phyloP scores from a whole-genome alignment of 2,329 filamentous ascomycete genomes.

The Fusarium sulawesiense region DNA sequence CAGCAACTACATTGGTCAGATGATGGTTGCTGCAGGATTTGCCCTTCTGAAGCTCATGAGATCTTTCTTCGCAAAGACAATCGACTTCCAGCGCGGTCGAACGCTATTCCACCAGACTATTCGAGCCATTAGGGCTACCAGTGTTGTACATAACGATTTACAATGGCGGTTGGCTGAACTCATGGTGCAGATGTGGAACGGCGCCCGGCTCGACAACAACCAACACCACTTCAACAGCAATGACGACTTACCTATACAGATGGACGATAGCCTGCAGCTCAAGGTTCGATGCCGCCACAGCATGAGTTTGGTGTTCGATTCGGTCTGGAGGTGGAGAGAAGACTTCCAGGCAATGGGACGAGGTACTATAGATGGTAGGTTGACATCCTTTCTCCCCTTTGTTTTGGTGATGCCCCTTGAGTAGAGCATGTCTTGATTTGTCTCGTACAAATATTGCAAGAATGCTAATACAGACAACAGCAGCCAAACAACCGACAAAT shows the following conservation, averaged over 20 bases:
- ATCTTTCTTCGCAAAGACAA: constrained; percentile 78
- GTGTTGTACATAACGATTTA: constrained; percentile 81
- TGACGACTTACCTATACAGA: constrained; percentile 60
- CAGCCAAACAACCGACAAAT: constrained; percentile 87
- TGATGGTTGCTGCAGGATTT: constrained; percentile 84
- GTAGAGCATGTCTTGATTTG: constrained; percentile 45
- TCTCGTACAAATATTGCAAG: constrained; percentile 35
- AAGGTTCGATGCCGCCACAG: constrained; percentile 87
- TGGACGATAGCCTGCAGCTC: constrained; percentile 79
- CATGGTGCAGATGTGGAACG: constrained; percentile 90
- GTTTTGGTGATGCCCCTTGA: constrained; percentile 19
- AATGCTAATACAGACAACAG: constrained; percentile 52
- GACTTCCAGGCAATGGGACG: constrained; percentile 79
- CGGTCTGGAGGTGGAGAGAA: constrained; percentile 86
- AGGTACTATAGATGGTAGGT: constrained; percentile 77
- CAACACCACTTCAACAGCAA: constrained; percentile 61
- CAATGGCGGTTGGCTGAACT: constrained; percentile 83
- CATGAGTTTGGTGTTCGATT: constrained; percentile 87
- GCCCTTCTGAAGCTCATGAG: constrained; percentile 82
- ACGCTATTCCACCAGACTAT: constrained; percentile 78
- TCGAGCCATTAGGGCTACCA: constrained; percentile 75
- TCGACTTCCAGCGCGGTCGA: constrained; percentile 75
- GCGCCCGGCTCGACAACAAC: constrained; percentile 64
- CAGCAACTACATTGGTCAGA: constrained; percentile 84
- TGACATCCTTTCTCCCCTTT: constrained; percentile 29